phyloP scores from a whole-genome alignment of 768 basidiomycete genomes.

The Pisolithus orientalis region DNA sequence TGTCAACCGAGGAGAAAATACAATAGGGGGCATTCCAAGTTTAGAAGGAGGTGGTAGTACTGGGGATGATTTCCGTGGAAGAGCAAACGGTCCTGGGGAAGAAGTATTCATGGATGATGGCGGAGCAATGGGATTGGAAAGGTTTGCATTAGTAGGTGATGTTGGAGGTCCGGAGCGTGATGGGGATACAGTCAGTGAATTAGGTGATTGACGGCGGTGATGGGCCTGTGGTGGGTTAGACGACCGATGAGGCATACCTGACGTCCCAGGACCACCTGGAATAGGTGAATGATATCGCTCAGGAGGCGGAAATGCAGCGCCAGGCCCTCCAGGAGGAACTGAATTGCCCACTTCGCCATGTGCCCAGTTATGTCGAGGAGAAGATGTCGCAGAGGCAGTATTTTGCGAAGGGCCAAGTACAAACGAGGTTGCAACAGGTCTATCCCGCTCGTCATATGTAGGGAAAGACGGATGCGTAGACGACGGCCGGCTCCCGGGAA shows the following conservation, averaged over 20 bases:
- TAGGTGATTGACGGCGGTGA: slow-evolving; percentile 6
- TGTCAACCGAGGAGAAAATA: slow-evolving; percentile 24
- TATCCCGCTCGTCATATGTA: slow-evolving; percentile 33
- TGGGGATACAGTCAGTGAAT: slow-evolving; percentile 31
- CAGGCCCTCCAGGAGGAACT: slow-evolving; percentile 20
- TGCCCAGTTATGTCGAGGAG: slow-evolving; percentile 38
- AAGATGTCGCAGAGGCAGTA: slow-evolving; percentile 30
- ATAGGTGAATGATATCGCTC: slow-evolving; percentile 26
- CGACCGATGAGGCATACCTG: slow-evolving; percentile 11
- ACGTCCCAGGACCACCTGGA: slow-evolving; percentile 6
- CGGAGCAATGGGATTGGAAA: slow-evolving; percentile 8
- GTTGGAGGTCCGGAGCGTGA: slow-evolving; percentile 26
- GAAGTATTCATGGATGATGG: slow-evolving; percentile 9
- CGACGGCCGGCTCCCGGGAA: slow-evolving; percentile 32
- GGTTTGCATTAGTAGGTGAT: slow-evolving; percentile 15
- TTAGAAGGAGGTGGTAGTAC: slow-evolving; percentile 17
- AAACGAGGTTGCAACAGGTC: slow-evolving; percentile 49
- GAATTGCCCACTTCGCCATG: slow-evolving; percentile 26
- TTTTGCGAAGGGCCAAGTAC: slow-evolving; percentile 43
- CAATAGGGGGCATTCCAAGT: slow-evolving; percentile 19
- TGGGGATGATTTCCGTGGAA: slow-evolving; percentile 20
- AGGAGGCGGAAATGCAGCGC: slow-evolving; percentile 22
- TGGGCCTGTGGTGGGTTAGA: slow-evolving; percentile 17
- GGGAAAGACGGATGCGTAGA: slow-evolving; percentile 32
- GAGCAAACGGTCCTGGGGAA: slow-evolving; percentile 15